Conservation (phyloP, 495 filamentous ascomycete species). For the Aspergillus nanangensis region DNA sequence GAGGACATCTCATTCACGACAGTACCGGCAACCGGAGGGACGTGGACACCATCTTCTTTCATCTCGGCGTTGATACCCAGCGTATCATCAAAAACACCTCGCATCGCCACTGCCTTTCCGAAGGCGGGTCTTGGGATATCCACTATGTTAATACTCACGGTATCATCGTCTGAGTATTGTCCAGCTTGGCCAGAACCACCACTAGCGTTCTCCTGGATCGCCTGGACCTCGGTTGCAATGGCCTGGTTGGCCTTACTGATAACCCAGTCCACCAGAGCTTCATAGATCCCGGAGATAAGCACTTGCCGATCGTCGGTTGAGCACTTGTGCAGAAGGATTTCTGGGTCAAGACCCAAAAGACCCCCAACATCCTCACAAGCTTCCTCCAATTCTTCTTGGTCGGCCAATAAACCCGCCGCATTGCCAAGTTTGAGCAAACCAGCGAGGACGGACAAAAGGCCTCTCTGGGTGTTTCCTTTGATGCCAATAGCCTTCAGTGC, state of each 20-base stretch:
- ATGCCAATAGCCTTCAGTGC: constrained; percentile 87
- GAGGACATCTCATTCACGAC: constrained; percentile 80
- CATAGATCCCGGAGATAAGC: constrained; percentile 82
- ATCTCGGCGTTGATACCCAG: constrained; percentile 95
- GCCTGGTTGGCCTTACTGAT: constrained; percentile 85
- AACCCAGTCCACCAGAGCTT: constrained; percentile 94
- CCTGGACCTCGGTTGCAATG: constrained; percentile 69
- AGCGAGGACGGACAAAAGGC: constrained; percentile 77
- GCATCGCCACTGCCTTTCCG: constrained; percentile 79
- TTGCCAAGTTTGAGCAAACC: constrained; percentile 90
- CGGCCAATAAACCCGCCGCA: constrained; percentile 76
- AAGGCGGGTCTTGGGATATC: constrained; percentile 78
- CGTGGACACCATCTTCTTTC: constrained; percentile 85
- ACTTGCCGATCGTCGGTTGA: constrained; percentile 77
- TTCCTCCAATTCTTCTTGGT: constrained; percentile 79
- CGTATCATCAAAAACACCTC: constrained; percentile 85
- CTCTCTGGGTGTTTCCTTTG: constrained; percentile 74
- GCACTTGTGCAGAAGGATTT: constrained; percentile 72
- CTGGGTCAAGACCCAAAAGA: constrained; percentile 80
- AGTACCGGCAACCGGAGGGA: constrained; percentile 65
- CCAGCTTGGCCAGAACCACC: constrained; percentile 48
- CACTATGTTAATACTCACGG: constrained; percentile 81
- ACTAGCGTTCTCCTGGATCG: constrained; percentile 56
- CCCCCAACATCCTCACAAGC: constrained; percentile 88
- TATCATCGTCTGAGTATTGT: constrained; percentile 68